phyloP scores from a whole-genome alignment of 768 basidiomycete genomes.

The Russula griseocarnosa region DNA sequence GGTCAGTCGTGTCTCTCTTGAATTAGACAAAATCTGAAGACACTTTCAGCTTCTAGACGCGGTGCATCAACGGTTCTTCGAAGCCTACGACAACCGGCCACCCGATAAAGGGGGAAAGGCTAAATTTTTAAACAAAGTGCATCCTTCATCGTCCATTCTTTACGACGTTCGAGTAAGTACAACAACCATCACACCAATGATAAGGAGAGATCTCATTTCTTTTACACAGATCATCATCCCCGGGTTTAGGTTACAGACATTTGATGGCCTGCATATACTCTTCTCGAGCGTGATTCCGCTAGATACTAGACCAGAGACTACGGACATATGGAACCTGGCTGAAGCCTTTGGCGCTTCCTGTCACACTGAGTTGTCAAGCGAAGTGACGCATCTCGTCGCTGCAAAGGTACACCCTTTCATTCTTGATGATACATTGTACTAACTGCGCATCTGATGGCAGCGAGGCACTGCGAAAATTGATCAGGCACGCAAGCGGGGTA shows the following conservation, averaged over 20 bases:
- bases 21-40: not conserved
- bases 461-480: constrained; percentile 91
- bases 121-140: constrained; percentile 33
- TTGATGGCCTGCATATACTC: constrained; percentile 76
- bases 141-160: constrained; percentile 29
- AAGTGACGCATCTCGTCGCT: constrained; percentile 88
- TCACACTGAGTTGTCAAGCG: constrained; percentile 58
- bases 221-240: constrained; percentile 74
- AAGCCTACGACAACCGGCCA: constrained; percentile 50
- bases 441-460: constrained; percentile 38
- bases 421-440: constrained; percentile 24
- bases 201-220: not conserved
- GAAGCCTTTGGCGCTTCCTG: constrained; percentile 85
- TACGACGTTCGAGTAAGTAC: constrained; percentile 79
- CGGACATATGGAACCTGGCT: constrained; percentile 83
- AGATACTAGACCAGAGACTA: constrained; percentile 72
- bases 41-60: constrained; percentile 65
- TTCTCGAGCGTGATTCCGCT: constrained; percentile 96
- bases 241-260: constrained; percentile 64
- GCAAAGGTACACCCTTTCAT: constrained; percentile 57
- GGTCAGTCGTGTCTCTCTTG: constrained; percentile 42
- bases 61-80: constrained; percentile 75
- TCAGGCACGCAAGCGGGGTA: constrained; percentile 67
- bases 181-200: not conserved
- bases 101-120: constrained; percentile 33